Base-by-base conservation (phyloP, 306 rosid genomes). In the Biancaea sappan region DNA sequence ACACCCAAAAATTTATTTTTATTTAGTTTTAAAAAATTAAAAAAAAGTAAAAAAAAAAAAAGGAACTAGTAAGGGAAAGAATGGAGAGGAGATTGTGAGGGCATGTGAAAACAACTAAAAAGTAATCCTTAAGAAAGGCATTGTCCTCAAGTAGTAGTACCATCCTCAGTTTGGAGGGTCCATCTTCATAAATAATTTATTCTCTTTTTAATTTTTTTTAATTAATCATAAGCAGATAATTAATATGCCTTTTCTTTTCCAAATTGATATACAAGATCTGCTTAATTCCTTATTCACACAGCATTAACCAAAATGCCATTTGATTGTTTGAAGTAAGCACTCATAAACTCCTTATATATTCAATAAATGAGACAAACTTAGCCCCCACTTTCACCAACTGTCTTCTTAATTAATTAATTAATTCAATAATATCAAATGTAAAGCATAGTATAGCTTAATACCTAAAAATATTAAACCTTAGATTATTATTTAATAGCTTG, bases 151-250 rank as follows among this genome's bases (percentile, higher is more conserved):
- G 53, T n/a, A n/a, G n/a, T n/a, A n/a, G n/a, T 69, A 68, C 56
- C 44, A 37, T 37, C 50, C 59, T 50, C 11, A 77, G 51, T 40
- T 19, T 16, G 11, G 31, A 44, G 65, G 61, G 52, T n/a, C 63
- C 79, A 48, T 53, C 75, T 19, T 68, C 6, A 66, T 32, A 15
- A 57, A 18, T 50, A 62, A 35, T 58, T 35, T 28, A 61, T 11
- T 77, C 6, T 40, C 40, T 47, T 40, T 32, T 47, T 12, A 73
- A 79, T 1, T 46, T 38, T 26, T 66, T 66, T 84, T 72, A 67
- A 77, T 70, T 71, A 84, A 77, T 87, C 73, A 82, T 77, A 77
- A 71, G 84, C 60, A 50, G 63, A 67, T 85, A 59, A 78, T 78
- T 83, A 62, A 85, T 51, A 15, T 69, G 48, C 72, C 34, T 40